Conservation (phyloP, 371 early-diverging fungal genomes). For the Capniomyces stellatus region DNA sequence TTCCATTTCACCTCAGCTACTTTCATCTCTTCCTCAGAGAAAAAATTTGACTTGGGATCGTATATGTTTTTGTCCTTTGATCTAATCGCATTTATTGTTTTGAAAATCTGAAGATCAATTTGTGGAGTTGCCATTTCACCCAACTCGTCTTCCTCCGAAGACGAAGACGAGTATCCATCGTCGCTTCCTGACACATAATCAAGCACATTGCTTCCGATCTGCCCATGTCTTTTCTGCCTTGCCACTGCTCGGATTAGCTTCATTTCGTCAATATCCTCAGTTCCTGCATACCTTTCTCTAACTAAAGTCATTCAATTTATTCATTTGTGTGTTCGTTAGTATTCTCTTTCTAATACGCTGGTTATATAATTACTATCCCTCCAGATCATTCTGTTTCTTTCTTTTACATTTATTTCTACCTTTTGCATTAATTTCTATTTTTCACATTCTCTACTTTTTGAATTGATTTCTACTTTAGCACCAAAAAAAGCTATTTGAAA, state of each 20-base stretch:
- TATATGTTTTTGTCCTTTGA: slow-evolving; percentile 66
- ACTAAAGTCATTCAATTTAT: too few relatives aligned
- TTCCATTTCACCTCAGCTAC: slow-evolving; percentile 40
- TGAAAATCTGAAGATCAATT: slow-evolving; percentile 79
- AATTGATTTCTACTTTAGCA: too few relatives aligned
- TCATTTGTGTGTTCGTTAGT: too few relatives aligned
- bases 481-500: too few relatives aligned
- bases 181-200: slow-evolving; percentile 23
- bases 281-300: slow-evolving; percentile 34
- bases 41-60: slow-evolving; percentile 49
- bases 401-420: too few relatives aligned
- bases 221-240: slow-evolving; percentile 26
- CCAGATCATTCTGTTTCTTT: too few relatives aligned
- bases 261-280: slow-evolving; percentile 9
- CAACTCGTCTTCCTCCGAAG: slow-evolving; percentile 60
- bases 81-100: slow-evolving; percentile 65
- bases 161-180: slow-evolving; percentile 15
- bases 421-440: too few relatives aligned
- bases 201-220: slow-evolving; percentile 16
- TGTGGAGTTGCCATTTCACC: slow-evolving; percentile 72
- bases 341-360: too few relatives aligned
- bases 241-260: slow-evolving; percentile 21
- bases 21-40: slow-evolving; percentile 38
- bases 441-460: too few relatives aligned
- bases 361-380: too few relatives aligned